Conservation (phyloP, 805 yeast genomes). For the Candida xiaguanensis region DNA sequence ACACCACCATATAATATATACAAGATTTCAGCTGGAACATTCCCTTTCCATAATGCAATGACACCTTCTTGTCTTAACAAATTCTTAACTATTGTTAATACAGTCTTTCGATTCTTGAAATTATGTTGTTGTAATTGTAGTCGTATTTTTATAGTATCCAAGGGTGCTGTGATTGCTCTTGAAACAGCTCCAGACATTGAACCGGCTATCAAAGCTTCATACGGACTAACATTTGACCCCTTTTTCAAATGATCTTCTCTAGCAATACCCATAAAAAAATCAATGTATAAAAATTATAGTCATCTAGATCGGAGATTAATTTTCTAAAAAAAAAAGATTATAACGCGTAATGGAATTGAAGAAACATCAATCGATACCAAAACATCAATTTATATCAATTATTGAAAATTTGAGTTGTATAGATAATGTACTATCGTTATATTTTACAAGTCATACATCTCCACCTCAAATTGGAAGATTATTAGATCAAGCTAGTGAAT, state of each 20-base stretch:
- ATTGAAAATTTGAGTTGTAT: conserved; percentile 19
- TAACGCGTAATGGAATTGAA: conserved; percentile 7
- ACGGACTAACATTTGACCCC: conserved; percentile 50
- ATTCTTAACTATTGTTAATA: conserved; percentile 32
- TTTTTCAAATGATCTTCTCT: conserved; percentile 44
- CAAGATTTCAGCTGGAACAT: conserved; percentile 85
- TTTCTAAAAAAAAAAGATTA: neutral
- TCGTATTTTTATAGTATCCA: conserved; percentile 75
- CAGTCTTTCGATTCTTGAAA: conserved; percentile 20
- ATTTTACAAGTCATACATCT: conserved; percentile 29
- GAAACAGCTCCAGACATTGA: conserved; percentile 62
- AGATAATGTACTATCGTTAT: conserved; percentile 30
- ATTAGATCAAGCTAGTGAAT: conserved; percentile 17
- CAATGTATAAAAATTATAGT: neutral
- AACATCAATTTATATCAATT: conserved; percentile 5
- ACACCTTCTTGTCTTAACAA: conserved; percentile 65
- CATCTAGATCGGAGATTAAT: conserved; percentile 1
- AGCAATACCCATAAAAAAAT: neutral
- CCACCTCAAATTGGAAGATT: conserved; percentile 21
- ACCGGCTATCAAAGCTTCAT: conserved; percentile 64
- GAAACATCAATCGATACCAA: conserved; percentile 9
- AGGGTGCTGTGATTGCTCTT: conserved; percentile 67
- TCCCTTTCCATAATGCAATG: conserved; percentile 90
- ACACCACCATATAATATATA: conserved; percentile 81
- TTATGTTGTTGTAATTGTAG: conserved; percentile 53